Percentiles rank a stretch among this genome's conserved stretches.
Conservation (phyloP, 345 rosid species). For the Syzygium aqueum region DNA sequence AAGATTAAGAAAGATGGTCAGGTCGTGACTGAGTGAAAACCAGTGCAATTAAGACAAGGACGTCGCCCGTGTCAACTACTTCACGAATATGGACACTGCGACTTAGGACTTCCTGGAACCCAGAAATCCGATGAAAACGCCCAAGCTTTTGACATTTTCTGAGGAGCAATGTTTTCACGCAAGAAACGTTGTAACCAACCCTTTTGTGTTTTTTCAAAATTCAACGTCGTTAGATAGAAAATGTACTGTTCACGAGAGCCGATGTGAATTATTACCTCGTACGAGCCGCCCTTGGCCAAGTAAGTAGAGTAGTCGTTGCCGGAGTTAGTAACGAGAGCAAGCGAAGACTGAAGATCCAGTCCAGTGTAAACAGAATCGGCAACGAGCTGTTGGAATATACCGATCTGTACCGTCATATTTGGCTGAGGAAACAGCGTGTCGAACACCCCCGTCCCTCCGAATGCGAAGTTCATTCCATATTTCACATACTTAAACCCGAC, state of each 20-base stretch:
- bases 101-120: no score
- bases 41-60: background rate
- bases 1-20: background rate
- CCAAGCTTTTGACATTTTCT: background rate
- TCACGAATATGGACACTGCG: no score
- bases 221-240: background rate
- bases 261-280: constrained; percentile 16
- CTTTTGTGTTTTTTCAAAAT: background rate
- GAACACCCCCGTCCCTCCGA: constrained; percentile 81
- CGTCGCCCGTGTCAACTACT: no score
- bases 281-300: constrained; percentile 25
- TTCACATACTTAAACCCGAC: constrained; percentile 11
- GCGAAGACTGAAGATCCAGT: constrained; percentile 25
- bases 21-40: background rate
- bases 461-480: constrained; percentile 72
- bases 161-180: background rate
- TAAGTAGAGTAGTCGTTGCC: constrained; percentile 72
- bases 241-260: background rate
- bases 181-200: background rate
- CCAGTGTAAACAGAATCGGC: constrained; percentile 18
- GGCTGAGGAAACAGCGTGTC: constrained; percentile 32
- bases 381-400: constrained; percentile 31
- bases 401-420: constrained; percentile 73
- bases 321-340: constrained; percentile 47
- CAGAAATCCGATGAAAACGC: no score